Evolutionary conservation across 176 grass and related monocot genomes (phyloP), one percentile per base, ranked within the genome.

Genomic region (Eremochloa ophiuroides): DNA sequence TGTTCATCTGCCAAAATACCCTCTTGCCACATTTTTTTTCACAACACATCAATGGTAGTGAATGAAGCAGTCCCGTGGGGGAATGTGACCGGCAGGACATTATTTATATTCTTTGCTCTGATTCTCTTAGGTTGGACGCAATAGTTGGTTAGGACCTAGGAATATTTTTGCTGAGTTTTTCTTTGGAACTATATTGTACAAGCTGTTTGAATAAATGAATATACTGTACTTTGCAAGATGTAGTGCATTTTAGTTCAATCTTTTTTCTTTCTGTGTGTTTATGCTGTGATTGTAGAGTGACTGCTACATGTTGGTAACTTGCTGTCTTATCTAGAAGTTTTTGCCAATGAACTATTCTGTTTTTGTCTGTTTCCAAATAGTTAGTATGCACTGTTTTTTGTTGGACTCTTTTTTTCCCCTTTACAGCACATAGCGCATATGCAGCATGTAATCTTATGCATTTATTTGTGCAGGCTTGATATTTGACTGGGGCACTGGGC

Each of bases 381-480:
- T 78, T 59, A 10, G 15, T 39, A 38, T 55, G 22, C 38, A 27
- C 8, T 14, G n/a, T 43, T 11, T 34, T 67, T 73, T 15, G 29
- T 41, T 30, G 11, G 31, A 76, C 30, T 84, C 11, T 22, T 75
- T 87, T 38, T 40, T 40, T 25, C 25, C 0, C 5, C n/a, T 58
- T 58, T 25, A 25, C 55, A 73, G 13, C 29, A 58, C 74, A 25
- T 40, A 58, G 23, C 48, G 14, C 48, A 69, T 75, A 53, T 74
- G 58, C 8, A 75, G 17, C 18, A 20, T 64, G 10, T 48, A 61
- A 75, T 3, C 34, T 87, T 50, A 62, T 64, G 16, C 60, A 28
- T 58, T 71, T 69, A 42, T 71, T 30, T 61, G n/a, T 88, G 41
- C 86, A 91, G 89, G 89, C 33, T 23, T 25, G 25, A 53, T 30